These are phyloP conservation scores for Dunaliella primolecta DNA, from an alignment of 139 green algal genomes.

Conservation along the genomic window DNA sequence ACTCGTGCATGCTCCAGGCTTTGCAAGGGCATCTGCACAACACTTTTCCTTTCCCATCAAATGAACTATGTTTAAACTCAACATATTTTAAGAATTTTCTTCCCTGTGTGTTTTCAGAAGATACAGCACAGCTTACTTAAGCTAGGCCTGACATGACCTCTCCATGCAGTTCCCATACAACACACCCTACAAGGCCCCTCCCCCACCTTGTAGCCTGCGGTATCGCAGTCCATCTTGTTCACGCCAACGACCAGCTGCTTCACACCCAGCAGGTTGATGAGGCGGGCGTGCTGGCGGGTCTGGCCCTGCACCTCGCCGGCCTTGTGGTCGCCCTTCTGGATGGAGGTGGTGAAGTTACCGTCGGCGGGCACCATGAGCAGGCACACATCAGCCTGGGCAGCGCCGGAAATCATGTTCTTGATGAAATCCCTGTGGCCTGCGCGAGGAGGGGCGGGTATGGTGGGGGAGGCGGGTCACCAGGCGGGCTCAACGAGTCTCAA, in stretches of 20 bases:
- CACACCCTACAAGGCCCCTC: no score
- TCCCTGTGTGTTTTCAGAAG: no score
- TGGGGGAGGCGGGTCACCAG: not conserved
- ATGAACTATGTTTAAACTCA: no score
- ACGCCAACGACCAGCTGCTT: constrained; percentile 95
- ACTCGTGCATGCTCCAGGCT: no score
- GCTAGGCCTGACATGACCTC: no score
- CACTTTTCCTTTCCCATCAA: no score
- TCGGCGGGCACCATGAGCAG: constrained; percentile 84
- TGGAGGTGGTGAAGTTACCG: constrained; percentile 96
- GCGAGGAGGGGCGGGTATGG: not conserved
- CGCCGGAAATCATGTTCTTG: constrained; percentile 99
- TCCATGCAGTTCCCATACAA: no score
- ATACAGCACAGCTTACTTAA: no score
- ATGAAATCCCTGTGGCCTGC: constrained; percentile 98
- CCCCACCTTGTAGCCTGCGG: constrained; percentile 85
- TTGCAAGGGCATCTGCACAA: no score
- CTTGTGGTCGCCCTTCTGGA: constrained; percentile 98
- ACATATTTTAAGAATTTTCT: no score
- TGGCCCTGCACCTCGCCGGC: constrained; percentile 94
- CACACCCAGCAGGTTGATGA: constrained; percentile 97
- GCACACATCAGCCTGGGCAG: constrained; percentile 90
- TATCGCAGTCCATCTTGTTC: constrained; percentile 98
- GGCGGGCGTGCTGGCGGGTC: constrained; percentile 97
- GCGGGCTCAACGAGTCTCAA: no score